Percentiles rank a stretch among this genome's conserved stretches.
These are phyloP conservation scores for Oryza officinalis DNA, from an alignment of 176 grass and related monocot species.

Conservation along the genomic window DNA sequence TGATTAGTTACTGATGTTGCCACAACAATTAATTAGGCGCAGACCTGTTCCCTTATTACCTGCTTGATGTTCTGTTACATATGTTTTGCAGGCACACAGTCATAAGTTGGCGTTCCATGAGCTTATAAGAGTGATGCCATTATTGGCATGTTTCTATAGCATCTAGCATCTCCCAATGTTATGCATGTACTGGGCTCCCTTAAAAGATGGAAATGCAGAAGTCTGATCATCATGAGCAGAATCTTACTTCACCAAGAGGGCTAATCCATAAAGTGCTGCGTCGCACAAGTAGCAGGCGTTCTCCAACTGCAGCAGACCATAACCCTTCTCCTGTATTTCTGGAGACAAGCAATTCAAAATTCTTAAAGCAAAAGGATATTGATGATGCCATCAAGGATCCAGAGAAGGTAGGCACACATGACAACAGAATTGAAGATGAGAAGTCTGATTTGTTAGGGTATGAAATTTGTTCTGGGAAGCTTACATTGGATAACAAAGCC, in stretches of 20 bases:
- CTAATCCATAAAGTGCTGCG: slow-evolving; percentile 70
- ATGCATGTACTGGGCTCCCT: slow-evolving; percentile 39
- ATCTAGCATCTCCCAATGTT: slow-evolving; percentile 36
- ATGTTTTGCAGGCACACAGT: slow-evolving; percentile 37
- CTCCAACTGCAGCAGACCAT: slow-evolving; percentile 60
- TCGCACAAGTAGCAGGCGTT: slow-evolving; percentile 67
- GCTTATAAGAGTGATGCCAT: slow-evolving; percentile 28
- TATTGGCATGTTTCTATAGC: slow-evolving; percentile 18
- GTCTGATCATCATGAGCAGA: slow-evolving; percentile 70
- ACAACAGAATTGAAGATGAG: slow-evolving; percentile 83
- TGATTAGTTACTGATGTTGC: neutral
- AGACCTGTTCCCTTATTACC: slow-evolving; percentile 14
- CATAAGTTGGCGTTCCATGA: slow-evolving; percentile 30
- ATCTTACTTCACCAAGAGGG: slow-evolving; percentile 70
- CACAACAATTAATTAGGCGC: neutral
- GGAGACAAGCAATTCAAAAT: slow-evolving; percentile 72
- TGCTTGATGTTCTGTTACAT: slow-evolving; percentile 27
- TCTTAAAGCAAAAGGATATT: slow-evolving; percentile 56
- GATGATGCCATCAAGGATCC: slow-evolving; percentile 43
- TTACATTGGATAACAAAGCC: slow-evolving; percentile 76
- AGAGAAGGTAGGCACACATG: slow-evolving; percentile 57
- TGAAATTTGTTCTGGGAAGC: slow-evolving; percentile 86
- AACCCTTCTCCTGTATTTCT: slow-evolving; percentile 78
- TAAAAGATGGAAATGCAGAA: slow-evolving; percentile 73
- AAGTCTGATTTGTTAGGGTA: slow-evolving; percentile 92